phyloP scores from a whole-genome alignment of 2,329 filamentous ascomycete species.

The Microdochium paspali region DNA sequence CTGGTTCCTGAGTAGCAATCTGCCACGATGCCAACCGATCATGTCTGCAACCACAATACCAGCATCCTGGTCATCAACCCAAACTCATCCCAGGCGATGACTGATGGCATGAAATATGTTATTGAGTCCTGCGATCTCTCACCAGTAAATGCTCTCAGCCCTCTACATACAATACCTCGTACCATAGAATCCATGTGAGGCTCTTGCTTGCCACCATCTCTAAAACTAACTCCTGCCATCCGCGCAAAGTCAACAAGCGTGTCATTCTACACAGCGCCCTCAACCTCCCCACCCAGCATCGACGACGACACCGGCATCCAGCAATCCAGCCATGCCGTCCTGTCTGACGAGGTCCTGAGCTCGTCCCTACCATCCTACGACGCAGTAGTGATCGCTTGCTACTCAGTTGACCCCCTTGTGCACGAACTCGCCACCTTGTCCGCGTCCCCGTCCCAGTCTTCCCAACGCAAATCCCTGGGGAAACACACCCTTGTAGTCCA shows the following conservation, averaged over 20 bases:
- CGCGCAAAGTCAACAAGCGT: constrained; percentile 39
- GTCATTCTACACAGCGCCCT: constrained; percentile 57
- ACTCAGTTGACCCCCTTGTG: constrained; percentile 75
- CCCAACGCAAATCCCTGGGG: too few relatives aligned
- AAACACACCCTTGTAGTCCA: constrained; percentile 47
- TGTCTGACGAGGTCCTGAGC: constrained; percentile 37
- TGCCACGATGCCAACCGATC: not conserved
- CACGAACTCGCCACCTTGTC: constrained; percentile 34
- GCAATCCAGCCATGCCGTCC: constrained; percentile 52
- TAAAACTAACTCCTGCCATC: too few relatives aligned
- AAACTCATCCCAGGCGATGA: constrained; percentile 69
- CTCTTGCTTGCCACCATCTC: too few relatives aligned
- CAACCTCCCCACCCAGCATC: constrained; percentile 60
- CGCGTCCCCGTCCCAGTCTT: constrained; percentile 7
- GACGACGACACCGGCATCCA: constrained; percentile 63
- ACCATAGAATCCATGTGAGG: too few relatives aligned
- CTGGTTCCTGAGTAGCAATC: not conserved
- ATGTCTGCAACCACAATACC: constrained; percentile 16
- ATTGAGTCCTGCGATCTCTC: constrained; percentile 31
- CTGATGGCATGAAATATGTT: constrained; percentile 46
- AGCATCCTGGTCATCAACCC: constrained; percentile 68
- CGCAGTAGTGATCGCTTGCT: constrained; percentile 82
- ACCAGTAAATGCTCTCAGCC: constrained; percentile 24
- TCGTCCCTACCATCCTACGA: constrained; percentile 43
- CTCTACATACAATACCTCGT: too few relatives aligned